Percentiles rank a stretch among this genome's conserved stretches.
These are phyloP conservation scores for Tuber aestivum DNA, from an alignment of 495 filamentous ascomycete genomes.

Conservation along the genomic window DNA sequence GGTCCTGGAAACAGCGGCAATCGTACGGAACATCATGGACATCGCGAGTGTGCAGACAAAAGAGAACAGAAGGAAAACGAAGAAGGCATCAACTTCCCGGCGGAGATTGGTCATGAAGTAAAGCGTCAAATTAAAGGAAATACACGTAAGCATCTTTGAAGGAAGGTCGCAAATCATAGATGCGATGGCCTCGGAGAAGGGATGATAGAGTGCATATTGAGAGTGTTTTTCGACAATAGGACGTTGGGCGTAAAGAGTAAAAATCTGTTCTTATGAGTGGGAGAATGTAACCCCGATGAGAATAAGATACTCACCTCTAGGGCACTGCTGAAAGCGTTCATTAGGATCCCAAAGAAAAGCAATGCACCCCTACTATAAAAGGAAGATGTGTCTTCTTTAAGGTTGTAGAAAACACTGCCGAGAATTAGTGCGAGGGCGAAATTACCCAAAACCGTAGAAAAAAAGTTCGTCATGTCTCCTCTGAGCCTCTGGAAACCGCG, in stretches of 20 bases:
- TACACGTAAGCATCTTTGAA: slow-evolving; percentile 47
- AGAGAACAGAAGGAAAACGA: slow-evolving; percentile 69
- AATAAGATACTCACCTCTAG: slow-evolving; percentile 54
- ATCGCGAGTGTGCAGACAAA: slow-evolving; percentile 63
- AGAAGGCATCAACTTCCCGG: slow-evolving; percentile 72
- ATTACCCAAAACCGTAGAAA: slow-evolving; percentile 68
- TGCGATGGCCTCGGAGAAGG: slow-evolving; percentile 77
- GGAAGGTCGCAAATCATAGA: slow-evolving; percentile 80
- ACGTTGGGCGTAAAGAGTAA: slow-evolving; percentile 79
- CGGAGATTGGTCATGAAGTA: slow-evolving; percentile 86
- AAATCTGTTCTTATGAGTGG: slow-evolving; percentile 48
- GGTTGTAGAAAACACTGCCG: slow-evolving; percentile 73
- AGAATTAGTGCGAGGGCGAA: slow-evolving; percentile 69
- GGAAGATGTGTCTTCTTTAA: slow-evolving; percentile 55
- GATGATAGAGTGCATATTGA: slow-evolving; percentile 87
- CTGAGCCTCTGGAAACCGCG: slow-evolving; percentile 65
- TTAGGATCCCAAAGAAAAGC: slow-evolving; percentile 79
- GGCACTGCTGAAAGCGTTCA: slow-evolving; percentile 75
- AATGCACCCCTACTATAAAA: slow-evolving; percentile 78
- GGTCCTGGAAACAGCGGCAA: slow-evolving; percentile 71
- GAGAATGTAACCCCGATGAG: slow-evolving; percentile 9
- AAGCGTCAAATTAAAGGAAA: slow-evolving; percentile 61
- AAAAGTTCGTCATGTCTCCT: slow-evolving; percentile 65
- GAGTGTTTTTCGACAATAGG: slow-evolving; percentile 88
- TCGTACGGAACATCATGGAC: slow-evolving; percentile 77